A percentile compares a stretch with the other conserved stretches of the same genome.
Conservation (phyloP, 140 eudicot genomes). For the Artemisia princeps region DNA sequence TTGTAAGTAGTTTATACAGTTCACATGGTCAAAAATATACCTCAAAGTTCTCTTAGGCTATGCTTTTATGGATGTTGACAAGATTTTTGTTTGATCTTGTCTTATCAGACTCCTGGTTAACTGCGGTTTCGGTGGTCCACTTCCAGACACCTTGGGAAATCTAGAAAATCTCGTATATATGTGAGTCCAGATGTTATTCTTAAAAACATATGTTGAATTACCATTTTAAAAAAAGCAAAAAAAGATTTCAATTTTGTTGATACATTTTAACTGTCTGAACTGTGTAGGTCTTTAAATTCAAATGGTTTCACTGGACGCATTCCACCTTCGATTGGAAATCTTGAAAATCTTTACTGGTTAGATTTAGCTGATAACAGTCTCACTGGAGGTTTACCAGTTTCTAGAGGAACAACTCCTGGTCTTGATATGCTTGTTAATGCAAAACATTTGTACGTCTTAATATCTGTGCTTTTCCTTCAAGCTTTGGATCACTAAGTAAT, state of each 20-base stretch:
- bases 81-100: slow-evolving; percentile 15
- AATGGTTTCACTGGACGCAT: slow-evolving; percentile 61
- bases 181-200: slow-evolving; percentile 39
- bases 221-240: neutral
- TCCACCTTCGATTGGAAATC: slow-evolving; percentile 67
- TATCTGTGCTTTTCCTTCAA: neutral
- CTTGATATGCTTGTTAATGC: slow-evolving; percentile 70
- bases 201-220: neutral
- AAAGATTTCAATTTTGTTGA: neutral
- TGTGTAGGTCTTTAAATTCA: slow-evolving; percentile 64
- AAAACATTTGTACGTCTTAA: slow-evolving; percentile 60
- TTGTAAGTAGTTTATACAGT: slow-evolving; percentile 40
- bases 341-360: slow-evolving; percentile 59
- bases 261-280: neutral
- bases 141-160: slow-evolving; percentile 68
- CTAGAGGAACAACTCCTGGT: slow-evolving; percentile 55
- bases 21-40: neutral
- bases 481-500: neutral
- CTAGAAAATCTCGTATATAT: slow-evolving; percentile 37
- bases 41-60: neutral
- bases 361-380: slow-evolving; percentile 72
- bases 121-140: slow-evolving; percentile 59
- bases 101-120: slow-evolving; percentile 51
- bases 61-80: neutral
- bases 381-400: slow-evolving; percentile 62